A percentile compares a stretch with the other conserved stretches of the same genome.
phyloP scores from a whole-genome alignment of 2,329 filamentous ascomycete genomes.

The Alternaria consortialis region DNA sequence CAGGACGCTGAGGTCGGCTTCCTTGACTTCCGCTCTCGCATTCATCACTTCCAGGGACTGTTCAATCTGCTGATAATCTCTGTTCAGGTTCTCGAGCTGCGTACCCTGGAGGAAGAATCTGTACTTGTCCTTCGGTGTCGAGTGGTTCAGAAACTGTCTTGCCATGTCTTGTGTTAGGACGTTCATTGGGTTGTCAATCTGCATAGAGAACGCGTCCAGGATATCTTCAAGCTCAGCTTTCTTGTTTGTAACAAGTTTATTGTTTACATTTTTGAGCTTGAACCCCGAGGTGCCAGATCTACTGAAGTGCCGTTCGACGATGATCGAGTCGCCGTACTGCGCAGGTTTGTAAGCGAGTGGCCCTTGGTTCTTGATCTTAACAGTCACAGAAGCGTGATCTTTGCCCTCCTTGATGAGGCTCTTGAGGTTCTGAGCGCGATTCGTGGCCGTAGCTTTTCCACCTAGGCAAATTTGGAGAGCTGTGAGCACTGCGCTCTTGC shows the following conservation, averaged over 20 bases:
- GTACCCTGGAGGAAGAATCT: slow-evolving; percentile 96
- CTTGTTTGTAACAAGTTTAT: slow-evolving; percentile 79
- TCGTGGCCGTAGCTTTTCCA: slow-evolving; percentile 90
- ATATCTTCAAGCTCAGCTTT: slow-evolving; percentile 91
- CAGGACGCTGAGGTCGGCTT: slow-evolving; percentile 71
- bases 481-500: slow-evolving; percentile 94
- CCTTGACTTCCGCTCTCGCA: slow-evolving; percentile 67
- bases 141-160: slow-evolving; percentile 88
- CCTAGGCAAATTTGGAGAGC: slow-evolving; percentile 94
- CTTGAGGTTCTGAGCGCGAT: slow-evolving; percentile 88
- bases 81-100: slow-evolving; percentile 88
- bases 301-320: slow-evolving; percentile 89
- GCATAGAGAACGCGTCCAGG: slow-evolving; percentile 88
- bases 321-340: slow-evolving; percentile 83
- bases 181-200: slow-evolving; percentile 97
- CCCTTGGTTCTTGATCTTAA: slow-evolving; percentile 91
- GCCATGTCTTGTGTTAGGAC: slow-evolving; percentile 96
- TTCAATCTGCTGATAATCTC: slow-evolving; percentile 86
- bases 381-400: slow-evolving; percentile 74
- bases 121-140: slow-evolving; percentile 86
- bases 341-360: slow-evolving; percentile 84
- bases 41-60: slow-evolving; percentile 79
- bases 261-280: slow-evolving; percentile 80
- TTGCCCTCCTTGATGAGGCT: slow-evolving; percentile 89
- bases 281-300: slow-evolving; percentile 79